Base-by-base conservation (phyloP, 1,284 basidiomycete species). In the Rhodotorula sp. region DNA sequence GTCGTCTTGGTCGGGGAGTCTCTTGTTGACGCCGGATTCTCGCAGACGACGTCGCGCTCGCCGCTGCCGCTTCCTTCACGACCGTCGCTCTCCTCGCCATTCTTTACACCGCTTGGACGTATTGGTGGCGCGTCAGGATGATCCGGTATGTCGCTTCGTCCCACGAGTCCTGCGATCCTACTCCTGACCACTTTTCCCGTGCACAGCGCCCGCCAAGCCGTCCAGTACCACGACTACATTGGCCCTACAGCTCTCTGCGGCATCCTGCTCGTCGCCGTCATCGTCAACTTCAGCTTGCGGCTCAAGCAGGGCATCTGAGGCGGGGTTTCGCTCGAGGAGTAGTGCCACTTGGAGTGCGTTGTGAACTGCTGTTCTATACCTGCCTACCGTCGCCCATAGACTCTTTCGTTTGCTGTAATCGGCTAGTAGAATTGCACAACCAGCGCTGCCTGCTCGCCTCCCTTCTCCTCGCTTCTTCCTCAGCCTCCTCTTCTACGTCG, bases 71-170 rank as follows among this genome's bases (percentile, higher is more conserved):
- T 18, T 83, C 92, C 67, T 99, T 99, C 83, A 97, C 94, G 0
- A 80, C 94, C 65, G 87, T 90, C 13, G 91, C 96, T 22, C 85
- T 99, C n/a, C 80, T 92, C 58, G 87, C 93, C 4, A 92, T 98
- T 75, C 87, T 89, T 24, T 99, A 99, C 81, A 87, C 90, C 1
- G 91, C 90, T 4, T 85, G 85, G 67, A 90, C 95, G 76, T 99
- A 95, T 80, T 85, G 92, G n/a, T 90, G 88, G 79, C 88, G 95
- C 61, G 89, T 92, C 18, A 78, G 86, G 66, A 87, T 87, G 75
- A 85, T 99, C 74, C 84, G 92, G 48, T 75, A 48, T 31, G 75
- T 67, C 10, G 15, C 8, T 2, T 9, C 20, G 10, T 34, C 22
- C 26, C n/a, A 53, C 22, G 37, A 20, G 2, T 10, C 37, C 24